Evolutionary conservation across 495 filamentous ascomycete species (phyloP).

Genomic region (Opeltia flavorubescens): DNA sequence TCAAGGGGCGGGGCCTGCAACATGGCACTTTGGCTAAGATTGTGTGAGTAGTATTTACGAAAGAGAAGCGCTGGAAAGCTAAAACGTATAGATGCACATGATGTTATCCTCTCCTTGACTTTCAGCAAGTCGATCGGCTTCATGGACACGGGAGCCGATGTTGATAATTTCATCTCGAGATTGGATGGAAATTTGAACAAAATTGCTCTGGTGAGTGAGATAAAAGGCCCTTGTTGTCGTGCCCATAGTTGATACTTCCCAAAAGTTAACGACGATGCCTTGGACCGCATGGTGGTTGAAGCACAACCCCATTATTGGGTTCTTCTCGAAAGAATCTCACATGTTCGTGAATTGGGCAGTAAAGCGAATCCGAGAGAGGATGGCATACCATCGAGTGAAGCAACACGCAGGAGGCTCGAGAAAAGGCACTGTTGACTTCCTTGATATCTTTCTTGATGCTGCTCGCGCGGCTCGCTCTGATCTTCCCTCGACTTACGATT

Average conservation of each 20-base stretch:
- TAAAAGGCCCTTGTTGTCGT: not conserved
- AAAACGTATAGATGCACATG: too few relatives aligned
- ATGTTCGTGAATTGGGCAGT: conserved; percentile 16
- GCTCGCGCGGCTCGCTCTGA: not conserved
- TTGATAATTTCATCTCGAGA: conserved; percentile 20
- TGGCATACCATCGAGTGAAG: too few relatives aligned
- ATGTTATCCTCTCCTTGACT: too few relatives aligned
- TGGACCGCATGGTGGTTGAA: not conserved
- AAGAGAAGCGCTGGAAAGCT: too few relatives aligned
- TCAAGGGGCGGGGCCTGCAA: too few relatives aligned
- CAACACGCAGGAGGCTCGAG: not conserved
- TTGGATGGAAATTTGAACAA: conserved; percentile 13
- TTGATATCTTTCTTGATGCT: not conserved
- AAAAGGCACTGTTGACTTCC: not conserved
- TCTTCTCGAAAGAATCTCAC: conserved; percentile 5
- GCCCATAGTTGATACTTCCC: not conserved
- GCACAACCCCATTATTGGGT: not conserved
- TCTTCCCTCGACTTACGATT: not conserved
- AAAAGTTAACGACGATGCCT: not conserved
- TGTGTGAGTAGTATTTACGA: too few relatives aligned
- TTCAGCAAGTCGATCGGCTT: conserved; percentile 17
- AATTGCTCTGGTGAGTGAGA: conserved; percentile 13
- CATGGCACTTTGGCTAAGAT: too few relatives aligned
- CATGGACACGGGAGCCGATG: conserved; percentile 26
- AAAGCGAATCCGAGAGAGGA: too few relatives aligned